Evolutionary conservation across 108 stramenopile genomes (phyloP).

Genomic region (Pelagomonas calceolata): DNA sequence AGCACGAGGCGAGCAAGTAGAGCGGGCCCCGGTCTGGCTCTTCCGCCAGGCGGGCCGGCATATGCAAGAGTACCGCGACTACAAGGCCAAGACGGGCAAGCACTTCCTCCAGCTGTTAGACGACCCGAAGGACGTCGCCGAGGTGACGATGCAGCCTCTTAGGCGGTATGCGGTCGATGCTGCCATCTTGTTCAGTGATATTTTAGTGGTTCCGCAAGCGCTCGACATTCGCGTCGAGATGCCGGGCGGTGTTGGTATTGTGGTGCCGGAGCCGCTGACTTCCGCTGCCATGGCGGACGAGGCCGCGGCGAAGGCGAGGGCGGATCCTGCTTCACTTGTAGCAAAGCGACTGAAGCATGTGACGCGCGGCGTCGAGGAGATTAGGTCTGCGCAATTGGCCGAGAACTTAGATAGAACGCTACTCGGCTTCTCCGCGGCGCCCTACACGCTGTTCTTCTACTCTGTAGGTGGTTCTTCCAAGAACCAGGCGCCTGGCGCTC

Average conservation of each 20-base stretch:
- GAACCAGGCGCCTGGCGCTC: constrained; percentile 62
- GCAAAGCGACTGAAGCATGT: constrained; percentile 70
- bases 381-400: constrained; percentile 63
- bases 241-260: constrained; percentile 88
- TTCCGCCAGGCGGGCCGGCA: constrained; percentile 92
- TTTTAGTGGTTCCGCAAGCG: constrained; percentile 81
- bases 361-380: constrained; percentile 56
- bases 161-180: constrained; percentile 82
- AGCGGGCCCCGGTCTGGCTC: constrained; percentile 69
- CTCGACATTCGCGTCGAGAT: constrained; percentile 73
- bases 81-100: constrained; percentile 65
- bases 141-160: constrained; percentile 85
- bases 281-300: neutral
- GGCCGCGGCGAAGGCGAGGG: neutral
- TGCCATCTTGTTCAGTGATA: constrained; percentile 89
- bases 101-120: constrained; percentile 80
- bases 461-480: constrained; percentile 87
- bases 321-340: constrained; percentile 39
- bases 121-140: constrained; percentile 72
- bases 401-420: constrained; percentile 67
- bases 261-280: constrained; percentile 65
- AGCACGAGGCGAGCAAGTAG: neutral
- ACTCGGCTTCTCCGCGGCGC: constrained; percentile 87
- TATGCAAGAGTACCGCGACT: constrained; percentile 73
- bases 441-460: constrained; percentile 89